Conservation (phyloP, 805 yeast species). For the Tetrapisispora iriomotensis region DNA sequence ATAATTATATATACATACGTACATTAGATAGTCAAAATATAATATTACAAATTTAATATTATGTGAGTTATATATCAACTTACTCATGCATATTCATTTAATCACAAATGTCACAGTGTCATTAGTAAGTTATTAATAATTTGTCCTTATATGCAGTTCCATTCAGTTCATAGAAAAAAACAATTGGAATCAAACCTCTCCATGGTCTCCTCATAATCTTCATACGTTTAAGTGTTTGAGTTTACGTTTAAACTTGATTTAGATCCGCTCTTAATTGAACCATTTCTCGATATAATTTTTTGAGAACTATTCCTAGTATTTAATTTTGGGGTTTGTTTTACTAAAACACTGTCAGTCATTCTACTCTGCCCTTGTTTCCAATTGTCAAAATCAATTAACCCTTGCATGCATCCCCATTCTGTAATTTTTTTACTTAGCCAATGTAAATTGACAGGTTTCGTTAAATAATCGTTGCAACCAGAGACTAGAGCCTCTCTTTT, state of each 20-base stretch:
- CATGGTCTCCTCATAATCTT: no score
- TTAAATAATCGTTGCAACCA: conserved; percentile 93
- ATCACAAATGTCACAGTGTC: no score
- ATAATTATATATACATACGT: neutral
- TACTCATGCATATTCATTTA: no score
- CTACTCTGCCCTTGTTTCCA: conserved; percentile 52
- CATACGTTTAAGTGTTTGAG: no score
- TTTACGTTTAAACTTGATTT: neutral
- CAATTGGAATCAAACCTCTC: no score
- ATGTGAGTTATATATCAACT: neutral
- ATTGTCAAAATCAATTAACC: conserved; percentile 87
- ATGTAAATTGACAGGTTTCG: conserved; percentile 88
- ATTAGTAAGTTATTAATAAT: no score
- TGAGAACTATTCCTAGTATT: conserved; percentile 3
- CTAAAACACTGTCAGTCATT: conserved; percentile 29
- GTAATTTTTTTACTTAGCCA: conserved; percentile 92
- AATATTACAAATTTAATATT: conserved; percentile 1
- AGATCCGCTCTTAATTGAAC: conserved; percentile 1
- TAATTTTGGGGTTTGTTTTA: conserved; percentile 8
- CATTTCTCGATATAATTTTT: neutral
- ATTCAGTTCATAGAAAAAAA: no score
- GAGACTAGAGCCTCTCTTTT: conserved; percentile 87
- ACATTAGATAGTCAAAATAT: neutral
- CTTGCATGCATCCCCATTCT: conserved; percentile 99
- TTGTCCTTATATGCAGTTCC: no score